phyloP scores from a whole-genome alignment of 2,329 filamentous ascomycete species.

The Fusarium sp. region DNA sequence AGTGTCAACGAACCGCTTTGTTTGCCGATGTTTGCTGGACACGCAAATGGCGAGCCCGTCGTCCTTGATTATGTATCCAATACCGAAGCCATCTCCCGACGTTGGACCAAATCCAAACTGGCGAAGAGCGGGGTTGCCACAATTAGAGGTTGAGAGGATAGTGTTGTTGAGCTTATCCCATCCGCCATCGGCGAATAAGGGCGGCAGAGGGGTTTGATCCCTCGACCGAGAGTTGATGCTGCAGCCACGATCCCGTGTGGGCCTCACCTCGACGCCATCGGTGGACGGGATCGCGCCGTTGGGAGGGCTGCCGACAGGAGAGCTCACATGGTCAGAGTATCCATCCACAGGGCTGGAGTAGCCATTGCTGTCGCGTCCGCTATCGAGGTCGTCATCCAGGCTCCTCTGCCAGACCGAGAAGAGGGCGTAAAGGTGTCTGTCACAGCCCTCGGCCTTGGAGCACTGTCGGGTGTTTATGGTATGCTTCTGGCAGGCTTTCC shows the following conservation, averaged over 20 bases:
- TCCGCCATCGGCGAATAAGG: constrained; percentile 85
- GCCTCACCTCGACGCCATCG: constrained; percentile 47
- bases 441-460: constrained; percentile 88
- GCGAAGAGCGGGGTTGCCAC: constrained; percentile 91
- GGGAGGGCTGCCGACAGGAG: constrained; percentile 62
- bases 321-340: constrained; percentile 55
- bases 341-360: constrained; percentile 68
- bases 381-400: constrained; percentile 71
- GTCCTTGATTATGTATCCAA: constrained; percentile 96
- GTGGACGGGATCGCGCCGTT: constrained; percentile 56
- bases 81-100: constrained; percentile 92
- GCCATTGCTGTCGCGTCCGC: constrained; percentile 65
- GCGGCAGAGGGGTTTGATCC: constrained; percentile 67
- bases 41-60: constrained; percentile 86
- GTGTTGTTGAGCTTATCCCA: constrained; percentile 98
- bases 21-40: constrained; percentile 92
- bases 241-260: constrained; percentile 61
- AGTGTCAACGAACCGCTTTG: constrained; percentile 86
- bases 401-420: constrained; percentile 95
- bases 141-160: constrained; percentile 97
- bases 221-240: constrained; percentile 61
- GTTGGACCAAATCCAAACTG: constrained; percentile 98
- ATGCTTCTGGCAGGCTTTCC: constrained; percentile 85
- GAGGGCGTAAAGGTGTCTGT: constrained; percentile 91
- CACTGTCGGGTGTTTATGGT: constrained; percentile 82